A percentile compares a stretch with the other conserved stretches of the same genome.
phyloP scores from a whole-genome alignment of 148 eudicot genomes.

The Spergularia bocconei region DNA sequence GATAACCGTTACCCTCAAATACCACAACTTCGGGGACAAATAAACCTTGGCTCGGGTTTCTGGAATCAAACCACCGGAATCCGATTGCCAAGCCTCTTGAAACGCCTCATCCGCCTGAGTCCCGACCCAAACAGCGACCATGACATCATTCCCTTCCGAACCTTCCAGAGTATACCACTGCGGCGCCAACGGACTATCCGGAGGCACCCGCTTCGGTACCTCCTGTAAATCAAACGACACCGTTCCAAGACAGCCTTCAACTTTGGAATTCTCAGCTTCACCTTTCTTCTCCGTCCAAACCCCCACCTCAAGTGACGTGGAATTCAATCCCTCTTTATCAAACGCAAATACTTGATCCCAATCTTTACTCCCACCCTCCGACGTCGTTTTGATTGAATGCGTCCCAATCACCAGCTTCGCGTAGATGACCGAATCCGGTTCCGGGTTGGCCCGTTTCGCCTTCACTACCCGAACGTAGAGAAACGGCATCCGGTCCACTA shows the following conservation, averaged over 20 bases:
- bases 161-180: conserved; percentile 86
- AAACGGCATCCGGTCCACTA: conserved; percentile 81
- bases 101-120: conserved; percentile 91
- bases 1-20: conserved; percentile 80
- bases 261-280: conserved; percentile 1
- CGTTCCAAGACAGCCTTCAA: conserved; percentile 47
- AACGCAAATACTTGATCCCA: conserved; percentile 93
- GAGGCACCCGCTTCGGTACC: conserved; percentile 86
- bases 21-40: conserved; percentile 88
- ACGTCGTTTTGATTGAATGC: conserved; percentile 58
- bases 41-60: conserved; percentile 93
- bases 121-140: conserved; percentile 92
- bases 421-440: conserved; percentile 34
- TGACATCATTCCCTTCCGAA: conserved; percentile 55
- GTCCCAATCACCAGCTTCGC: conserved; percentile 81
- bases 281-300: conserved; percentile 46
- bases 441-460: conserved; percentile 45
- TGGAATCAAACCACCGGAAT: conserved; percentile 75
- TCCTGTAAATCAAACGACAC: conserved; percentile 77
- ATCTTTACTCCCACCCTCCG: conserved; percentile 39
- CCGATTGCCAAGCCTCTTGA: conserved; percentile 92
- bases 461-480: conserved; percentile 76
- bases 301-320: conserved; percentile 62
- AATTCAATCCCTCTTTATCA: conserved; percentile 74
- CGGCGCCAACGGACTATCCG: conserved; percentile 89